Conservation (phyloP, 2,329 filamentous ascomycete species). For the Monosporascus sp. region DNA sequence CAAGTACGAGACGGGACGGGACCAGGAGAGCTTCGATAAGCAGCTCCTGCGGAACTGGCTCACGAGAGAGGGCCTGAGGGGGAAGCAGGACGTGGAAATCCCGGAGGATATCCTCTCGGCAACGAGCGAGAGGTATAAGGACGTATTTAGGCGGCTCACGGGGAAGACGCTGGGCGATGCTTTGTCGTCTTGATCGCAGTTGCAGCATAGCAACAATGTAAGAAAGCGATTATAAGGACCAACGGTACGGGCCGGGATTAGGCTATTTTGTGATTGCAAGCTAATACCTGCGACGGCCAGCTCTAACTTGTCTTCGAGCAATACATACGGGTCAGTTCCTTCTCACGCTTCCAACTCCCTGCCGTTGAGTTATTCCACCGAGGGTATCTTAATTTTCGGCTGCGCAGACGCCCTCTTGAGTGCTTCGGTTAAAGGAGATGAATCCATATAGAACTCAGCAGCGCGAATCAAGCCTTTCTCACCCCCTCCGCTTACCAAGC, state of each 20-base stretch:
- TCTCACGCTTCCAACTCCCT: too few relatives aligned
- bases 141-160: constrained; percentile 66
- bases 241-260: too few relatives aligned
- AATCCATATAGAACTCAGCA: constrained; percentile 16
- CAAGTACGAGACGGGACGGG: constrained; percentile 22
- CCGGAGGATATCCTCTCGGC: constrained; percentile 63
- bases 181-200: background rate
- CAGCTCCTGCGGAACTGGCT: constrained; percentile 81
- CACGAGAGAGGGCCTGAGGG: constrained; percentile 65
- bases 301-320: too few relatives aligned
- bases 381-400: background rate
- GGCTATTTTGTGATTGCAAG: too few relatives aligned
- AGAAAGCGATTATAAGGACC: too few relatives aligned
- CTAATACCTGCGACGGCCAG: too few relatives aligned
- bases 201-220: too few relatives aligned
- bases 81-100: constrained; percentile 66
- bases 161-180: constrained; percentile 41
- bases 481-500: constrained; percentile 10
- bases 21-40: constrained; percentile 55
- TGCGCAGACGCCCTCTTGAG: constrained; percentile 9
- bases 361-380: too few relatives aligned
- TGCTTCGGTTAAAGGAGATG: constrained; percentile 12
- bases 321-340: too few relatives aligned
- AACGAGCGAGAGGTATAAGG: constrained; percentile 68
- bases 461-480: constrained; percentile 8